phyloP scores from a whole-genome alignment of 2,329 filamentous ascomycete genomes.

The Pseudogymnoascus sp. region DNA sequence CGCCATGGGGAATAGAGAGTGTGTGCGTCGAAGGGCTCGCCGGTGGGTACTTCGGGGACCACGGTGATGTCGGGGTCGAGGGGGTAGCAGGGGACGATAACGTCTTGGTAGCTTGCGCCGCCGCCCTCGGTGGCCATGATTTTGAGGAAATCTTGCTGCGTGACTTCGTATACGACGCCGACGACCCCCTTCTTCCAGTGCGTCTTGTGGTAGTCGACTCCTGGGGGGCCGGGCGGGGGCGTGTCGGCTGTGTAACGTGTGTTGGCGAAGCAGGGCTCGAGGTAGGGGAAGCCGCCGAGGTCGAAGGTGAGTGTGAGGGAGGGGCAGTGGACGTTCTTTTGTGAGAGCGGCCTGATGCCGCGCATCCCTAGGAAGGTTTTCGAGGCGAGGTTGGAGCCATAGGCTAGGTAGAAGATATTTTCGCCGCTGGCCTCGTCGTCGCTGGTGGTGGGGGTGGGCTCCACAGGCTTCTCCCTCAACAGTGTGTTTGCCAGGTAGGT shows the following conservation, averaged over 20 bases:
- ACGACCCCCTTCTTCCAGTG: conserved; percentile 76
- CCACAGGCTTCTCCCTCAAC: background rate
- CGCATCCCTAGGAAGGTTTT: conserved; percentile 72
- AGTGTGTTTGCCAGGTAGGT: background rate
- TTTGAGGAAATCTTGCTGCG: conserved; percentile 67
- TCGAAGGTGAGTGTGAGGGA: conserved; percentile 74
- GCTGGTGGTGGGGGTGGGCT: conserved; percentile 14
- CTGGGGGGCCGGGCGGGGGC: conserved; percentile 21
- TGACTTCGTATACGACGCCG: conserved; percentile 94
- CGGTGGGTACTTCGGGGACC: conserved; percentile 57
- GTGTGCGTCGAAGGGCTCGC: conserved; percentile 68
- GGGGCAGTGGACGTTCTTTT: conserved; percentile 75
- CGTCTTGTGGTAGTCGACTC: conserved; percentile 42
- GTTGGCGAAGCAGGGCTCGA: conserved; percentile 89
- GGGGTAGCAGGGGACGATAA: conserved; percentile 69
- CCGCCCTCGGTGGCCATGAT: conserved; percentile 91
- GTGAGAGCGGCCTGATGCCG: conserved; percentile 72
- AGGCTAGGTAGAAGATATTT: conserved; percentile 74
- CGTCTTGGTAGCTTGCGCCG: conserved; percentile 75
- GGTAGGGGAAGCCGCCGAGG: conserved; percentile 76
- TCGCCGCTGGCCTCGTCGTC: conserved; percentile 10
- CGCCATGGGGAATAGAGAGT: conserved; percentile 66
- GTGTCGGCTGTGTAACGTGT: conserved; percentile 47
- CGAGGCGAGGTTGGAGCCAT: conserved; percentile 80
- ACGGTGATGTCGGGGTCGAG: conserved; percentile 49